phyloP scores from a whole-genome alignment of 1,139 yeast species.

The Pichia terricola region DNA sequence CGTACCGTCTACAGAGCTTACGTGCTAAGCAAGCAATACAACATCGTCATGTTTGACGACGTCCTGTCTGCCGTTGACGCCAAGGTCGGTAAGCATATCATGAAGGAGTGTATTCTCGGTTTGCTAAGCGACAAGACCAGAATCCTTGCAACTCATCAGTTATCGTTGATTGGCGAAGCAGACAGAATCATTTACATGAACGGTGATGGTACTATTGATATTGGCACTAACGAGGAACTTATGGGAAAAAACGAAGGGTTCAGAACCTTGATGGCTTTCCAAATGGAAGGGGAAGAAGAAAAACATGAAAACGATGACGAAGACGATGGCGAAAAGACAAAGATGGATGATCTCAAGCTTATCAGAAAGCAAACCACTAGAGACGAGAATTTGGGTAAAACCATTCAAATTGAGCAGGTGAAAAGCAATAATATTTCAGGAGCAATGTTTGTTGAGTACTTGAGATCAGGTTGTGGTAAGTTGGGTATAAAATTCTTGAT shows the following conservation, averaged over 20 bases:
- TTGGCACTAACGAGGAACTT: conserved; percentile 53
- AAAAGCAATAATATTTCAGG: conserved; percentile 37
- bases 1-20: conserved; percentile 58
- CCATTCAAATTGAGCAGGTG: conserved; percentile 28
- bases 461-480: conserved; percentile 50
- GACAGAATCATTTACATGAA: conserved; percentile 63
- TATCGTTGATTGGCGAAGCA: conserved; percentile 61
- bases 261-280: conserved; percentile 43
- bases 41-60: conserved; percentile 70
- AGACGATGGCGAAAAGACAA: conserved; percentile 20
- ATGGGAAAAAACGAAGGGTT: conserved; percentile 37
- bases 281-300: conserved; percentile 23
- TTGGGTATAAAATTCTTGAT: conserved; percentile 31
- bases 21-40: conserved; percentile 34
- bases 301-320: conserved; percentile 25
- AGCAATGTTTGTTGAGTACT: conserved; percentile 38
- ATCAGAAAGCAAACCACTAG: conserved; percentile 19
- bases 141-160: conserved; percentile 78
- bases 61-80: conserved; percentile 90
- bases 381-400: conserved; percentile 15
- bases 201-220: conserved; percentile 51
- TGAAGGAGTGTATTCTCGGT: conserved; percentile 60
- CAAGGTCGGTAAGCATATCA: conserved; percentile 75
- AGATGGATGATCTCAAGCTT: conserved; percentile 44
- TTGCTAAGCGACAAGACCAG: conserved; percentile 53